Percentiles rank a stretch among this genome's conserved stretches.
phyloP scores from a whole-genome alignment of 257 asterid genomes.

The Scutellaria minor region DNA sequence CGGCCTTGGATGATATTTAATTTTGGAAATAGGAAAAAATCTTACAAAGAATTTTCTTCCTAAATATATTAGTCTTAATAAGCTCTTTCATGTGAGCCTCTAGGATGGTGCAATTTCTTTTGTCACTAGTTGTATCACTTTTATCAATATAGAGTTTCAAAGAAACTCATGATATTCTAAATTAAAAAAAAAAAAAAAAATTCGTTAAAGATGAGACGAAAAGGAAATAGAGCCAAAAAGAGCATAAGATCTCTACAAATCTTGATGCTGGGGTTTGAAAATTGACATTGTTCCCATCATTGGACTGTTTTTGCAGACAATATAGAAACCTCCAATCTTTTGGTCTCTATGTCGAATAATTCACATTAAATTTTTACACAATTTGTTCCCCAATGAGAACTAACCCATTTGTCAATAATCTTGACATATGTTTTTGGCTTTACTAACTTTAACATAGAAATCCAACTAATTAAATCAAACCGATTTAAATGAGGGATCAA shows the following conservation, averaged over 20 bases:
- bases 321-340: constrained; percentile 17
- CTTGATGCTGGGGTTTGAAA: constrained; percentile 21
- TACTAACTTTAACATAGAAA: background rate
- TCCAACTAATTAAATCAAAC: no score
- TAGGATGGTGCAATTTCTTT: no score
- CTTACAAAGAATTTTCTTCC: no score
- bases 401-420: constrained; percentile 5
- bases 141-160: no score
- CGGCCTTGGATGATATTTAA: no score
- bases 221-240: background rate
- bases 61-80: no score
- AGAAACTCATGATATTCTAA: no score
- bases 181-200: background rate
- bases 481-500: no score
- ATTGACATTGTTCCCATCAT: background rate
- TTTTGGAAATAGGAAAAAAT: no score
- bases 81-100: no score
- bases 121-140: no score
- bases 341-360: constrained; percentile 24
- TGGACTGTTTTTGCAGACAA: background rate
- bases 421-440: background rate
- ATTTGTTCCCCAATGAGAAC: constrained; percentile 26
- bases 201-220: background rate
- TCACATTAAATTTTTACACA: constrained; percentile 29
- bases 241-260: constrained; percentile 17